Base-by-base conservation (phyloP, 495 filamentous ascomycete genomes). In the Xylaria longipes region DNA sequence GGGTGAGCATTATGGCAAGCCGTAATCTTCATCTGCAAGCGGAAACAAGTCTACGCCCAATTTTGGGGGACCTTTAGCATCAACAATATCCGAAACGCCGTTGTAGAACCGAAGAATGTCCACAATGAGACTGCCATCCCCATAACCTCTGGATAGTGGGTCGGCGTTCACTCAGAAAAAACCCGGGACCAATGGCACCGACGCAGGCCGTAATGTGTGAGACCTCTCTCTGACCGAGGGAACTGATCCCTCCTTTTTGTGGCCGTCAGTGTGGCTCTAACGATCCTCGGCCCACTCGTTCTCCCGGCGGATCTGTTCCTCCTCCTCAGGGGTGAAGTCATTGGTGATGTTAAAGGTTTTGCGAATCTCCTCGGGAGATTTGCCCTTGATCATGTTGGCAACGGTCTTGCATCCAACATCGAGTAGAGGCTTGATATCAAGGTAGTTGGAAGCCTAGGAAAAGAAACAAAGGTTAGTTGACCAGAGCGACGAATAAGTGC, bases 331-430 rank as follows among this genome's bases (percentile, higher is more conserved):
- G 0, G 91, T 93, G 82, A 94, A 94, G 80, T 94, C 91, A 77
- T 94, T 94, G 73, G 91, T 91, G 75, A 94, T 94, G 78, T 93
- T 94, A 84, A 94, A 94, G 3, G 92, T 93, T 84, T 92, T 93
- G 5, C 91, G 87, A 74, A 94, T 94, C 84, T 94, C 91, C 75
- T 93, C 92, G 0, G 91, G 91, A 0, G 89, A 90, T 84, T 94
- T 94, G 78, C 92, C 91, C 89, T 94, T 94, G 84, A 94, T 94
- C 91, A 94, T 94, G 78, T 94, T 94, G 58, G 91, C 91, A 31
- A 94, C 92, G 0, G 92, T 94, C 87, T 94, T 94, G 85, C 92
- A 94, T 54, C 92, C 92, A 67, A 94, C 92, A 72, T 94, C 92
- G 31, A 94, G 88, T 7, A 94, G 89, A 8, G 90, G 89, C 86